Base-by-base conservation (phyloP, 1,284 basidiomycete genomes). In the Tylopilus orsonianus region DNA sequence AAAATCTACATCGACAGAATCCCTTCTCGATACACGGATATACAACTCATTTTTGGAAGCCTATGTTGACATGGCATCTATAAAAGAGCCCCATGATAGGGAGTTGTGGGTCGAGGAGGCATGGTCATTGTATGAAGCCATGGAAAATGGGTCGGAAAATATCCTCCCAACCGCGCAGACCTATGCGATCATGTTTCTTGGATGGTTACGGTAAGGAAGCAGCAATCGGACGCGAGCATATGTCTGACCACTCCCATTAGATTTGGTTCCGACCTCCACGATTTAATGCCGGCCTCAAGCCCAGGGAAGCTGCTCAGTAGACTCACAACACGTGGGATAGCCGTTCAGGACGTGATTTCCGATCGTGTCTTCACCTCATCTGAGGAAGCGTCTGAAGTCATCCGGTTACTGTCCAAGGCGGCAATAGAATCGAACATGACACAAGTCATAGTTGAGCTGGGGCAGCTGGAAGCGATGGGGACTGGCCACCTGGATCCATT, bases 181-280 rank as follows among this genome's bases (percentile, higher is more conserved):
- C 6, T 89, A 84, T 68, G 80, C 84, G 5, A 65, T 79, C n/a
- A 81, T 86, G 75, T 69, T 89, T 9, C 62, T 78, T 26, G 70
- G 77, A 2, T 80, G 77, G 68, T 58, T 76, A 39, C 73, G 79
- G 82, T 84, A 44, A 52, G 75, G 61, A 34, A 3, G 7, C 19
- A 3, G 16, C 42, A 18, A 4, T 43, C 4, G 22, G 16, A 27
- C 23, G 4, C 22, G 20, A 26, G 29, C 4, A 34, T 27, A 14
- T 24, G 24, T 42, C 55, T 67, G 14, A 61, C 27, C 20, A 23
- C 10, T 14, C 5, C 3, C 19, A 29, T 10, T 16, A 78, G 77
- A 48, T 75, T 75, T 50, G 62, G 71, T 47, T 62, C 72, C 4
- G 66, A 73, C 8, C 50, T 60, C 14, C 49, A 56, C 10, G 43